Evolutionary conservation across 1,139 yeast species (phyloP), one percentile per base, ranked within the genome.

Genomic region (Meyerozyma carpophila): DNA sequence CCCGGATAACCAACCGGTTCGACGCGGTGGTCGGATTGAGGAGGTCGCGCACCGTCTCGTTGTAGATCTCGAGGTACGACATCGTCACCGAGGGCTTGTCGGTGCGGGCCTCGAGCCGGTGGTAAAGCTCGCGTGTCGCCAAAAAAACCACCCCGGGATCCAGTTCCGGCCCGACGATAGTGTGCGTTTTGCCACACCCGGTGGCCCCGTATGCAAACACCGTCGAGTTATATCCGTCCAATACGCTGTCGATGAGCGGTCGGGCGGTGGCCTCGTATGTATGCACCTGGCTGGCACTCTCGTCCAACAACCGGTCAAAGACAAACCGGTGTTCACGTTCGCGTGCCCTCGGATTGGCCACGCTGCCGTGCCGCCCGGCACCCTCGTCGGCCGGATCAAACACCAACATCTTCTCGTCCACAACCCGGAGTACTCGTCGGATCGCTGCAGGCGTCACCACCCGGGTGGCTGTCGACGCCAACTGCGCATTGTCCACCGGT

Each of bases 141-240:
- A 83, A 65, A 53, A 84, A 87, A 1, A 89, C 84, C 18, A 91
- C 79, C 0, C 96, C 98, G 0, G 96, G 96, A 32, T 77, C 68
- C 1, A 75, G 75, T 0, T 82, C 74, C 0, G 82, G 77, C 0
- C 98, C 96, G 62, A 84, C 78, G 36, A 91, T 87, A 0, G 98
- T 91, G 59, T 85, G 90, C 0, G 98, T 90, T 59, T 91, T 91
- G n/a, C 98, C 98, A 62, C 98, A 93, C 0, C 98, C 98, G 0
- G 98, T 90, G 25, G 96, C 96, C 2, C 98, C 98, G 59, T 93
- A 93, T 1, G 98, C 98, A 68, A 93, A 93, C 0, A 91, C 90
- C 0, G 97, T 90, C 6, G 95, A 84, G 61, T 91, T 89, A 61
- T 71, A 88, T 0, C 97, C 97, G 50, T 86, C 95, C 39, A 91